phyloP scores from a whole-genome alignment of 2,329 filamentous ascomycete genomes.

The Fusarium verticillioides region DNA sequence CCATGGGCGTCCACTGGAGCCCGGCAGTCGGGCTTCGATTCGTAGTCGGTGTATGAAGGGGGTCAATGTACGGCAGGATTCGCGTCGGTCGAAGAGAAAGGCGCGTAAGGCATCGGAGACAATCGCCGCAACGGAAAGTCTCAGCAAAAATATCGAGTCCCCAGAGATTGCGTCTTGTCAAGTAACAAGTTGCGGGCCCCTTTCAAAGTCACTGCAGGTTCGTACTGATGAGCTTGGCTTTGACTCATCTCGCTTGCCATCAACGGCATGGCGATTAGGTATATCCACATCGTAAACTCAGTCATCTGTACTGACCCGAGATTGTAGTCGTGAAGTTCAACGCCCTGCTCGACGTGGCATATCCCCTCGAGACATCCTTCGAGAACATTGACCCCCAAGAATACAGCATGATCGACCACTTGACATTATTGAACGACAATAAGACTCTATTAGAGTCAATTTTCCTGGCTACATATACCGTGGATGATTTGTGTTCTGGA shows the following conservation, averaged over 20 bases:
- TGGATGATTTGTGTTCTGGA: neutral
- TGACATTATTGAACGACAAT: neutral
- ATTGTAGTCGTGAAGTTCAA: neutral
- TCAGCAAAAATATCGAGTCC: fast-evolving
- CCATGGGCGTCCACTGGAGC: neutral
- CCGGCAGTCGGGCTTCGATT: neutral
- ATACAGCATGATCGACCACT: neutral
- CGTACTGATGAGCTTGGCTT: neutral
- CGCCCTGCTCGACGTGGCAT: neutral
- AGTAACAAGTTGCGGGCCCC: neutral
- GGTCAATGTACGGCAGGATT: slow-evolving; percentile 2
- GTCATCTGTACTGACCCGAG: fast-evolving
- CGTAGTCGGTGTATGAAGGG: slow-evolving; percentile 12
- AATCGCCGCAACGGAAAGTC: fast-evolving
- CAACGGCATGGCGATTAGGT: neutral
- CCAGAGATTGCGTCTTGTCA: fast-evolving
- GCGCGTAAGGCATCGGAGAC: neutral
- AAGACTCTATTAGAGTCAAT: neutral
- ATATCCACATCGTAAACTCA: too few species aligned
- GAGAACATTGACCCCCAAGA: neutral
- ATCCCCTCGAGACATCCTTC: neutral
- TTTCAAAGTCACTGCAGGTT: neutral
- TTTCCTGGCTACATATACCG: neutral
- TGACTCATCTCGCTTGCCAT: neutral
- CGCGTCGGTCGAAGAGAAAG: neutral